Evolutionary conservation across 176 grass and related monocot genomes (phyloP).

Genomic region (Pontederia crassipes): DNA sequence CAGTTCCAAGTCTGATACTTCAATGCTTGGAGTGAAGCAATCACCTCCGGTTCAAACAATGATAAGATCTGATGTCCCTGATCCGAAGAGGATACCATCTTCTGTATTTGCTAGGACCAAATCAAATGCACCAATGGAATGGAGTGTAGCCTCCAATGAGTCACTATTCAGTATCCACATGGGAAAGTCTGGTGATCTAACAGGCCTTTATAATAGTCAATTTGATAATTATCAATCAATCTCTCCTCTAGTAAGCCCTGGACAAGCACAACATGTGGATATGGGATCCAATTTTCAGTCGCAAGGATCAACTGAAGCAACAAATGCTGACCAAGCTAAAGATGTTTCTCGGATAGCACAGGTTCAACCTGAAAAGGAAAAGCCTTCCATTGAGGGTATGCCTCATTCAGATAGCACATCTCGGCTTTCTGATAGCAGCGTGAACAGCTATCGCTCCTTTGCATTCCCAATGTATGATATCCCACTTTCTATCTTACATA

Average conservation of each 20-base stretch:
- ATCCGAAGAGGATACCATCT: neutral
- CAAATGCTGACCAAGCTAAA: conserved; percentile 2
- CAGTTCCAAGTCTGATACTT: neutral
- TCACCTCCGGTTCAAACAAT: neutral
- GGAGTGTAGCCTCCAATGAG: conserved; percentile 63
- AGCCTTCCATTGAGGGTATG: neutral
- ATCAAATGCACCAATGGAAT: conserved; percentile 31
- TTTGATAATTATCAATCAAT: conserved; percentile 42
- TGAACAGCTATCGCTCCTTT: conserved; percentile 52
- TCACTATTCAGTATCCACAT: conserved; percentile 77
- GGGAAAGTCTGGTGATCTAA: conserved; percentile 25
- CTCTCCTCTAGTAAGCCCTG: conserved; percentile 16
- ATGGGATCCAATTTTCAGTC: neutral
- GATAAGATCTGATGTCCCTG: neutral
- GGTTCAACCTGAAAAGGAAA: conserved; percentile 10
- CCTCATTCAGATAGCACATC: conserved; percentile 38
- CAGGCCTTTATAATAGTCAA: conserved; percentile 12
- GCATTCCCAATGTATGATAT: conserved; percentile 63
- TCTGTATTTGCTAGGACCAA: conserved; percentile 12
- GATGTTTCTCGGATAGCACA: conserved; percentile 7
- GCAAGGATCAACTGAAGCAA: neutral
- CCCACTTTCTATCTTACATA: neutral
- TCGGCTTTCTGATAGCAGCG: conserved; percentile 26
- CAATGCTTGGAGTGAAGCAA: neutral
- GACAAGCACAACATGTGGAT: neutral